These are phyloP conservation scores for Symbiodinium pilosum DNA, from an alignment of 73 alveolate genomes.

Conservation along the genomic window DNA sequence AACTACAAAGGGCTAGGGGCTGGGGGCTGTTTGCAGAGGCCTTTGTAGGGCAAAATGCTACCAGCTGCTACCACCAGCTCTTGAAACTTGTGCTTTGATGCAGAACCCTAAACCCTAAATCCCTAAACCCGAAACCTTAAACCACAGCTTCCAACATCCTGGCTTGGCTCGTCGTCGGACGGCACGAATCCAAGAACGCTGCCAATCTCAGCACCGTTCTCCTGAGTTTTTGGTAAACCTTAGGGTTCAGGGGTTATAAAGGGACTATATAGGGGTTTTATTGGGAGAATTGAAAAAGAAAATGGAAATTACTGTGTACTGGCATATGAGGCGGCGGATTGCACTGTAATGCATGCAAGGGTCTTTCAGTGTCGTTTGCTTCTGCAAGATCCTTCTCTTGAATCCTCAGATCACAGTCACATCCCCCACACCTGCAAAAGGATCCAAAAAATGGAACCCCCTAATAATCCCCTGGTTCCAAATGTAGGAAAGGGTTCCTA, in stretches of 20 bases:
- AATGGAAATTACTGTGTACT: too few species aligned
- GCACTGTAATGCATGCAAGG: not conserved
- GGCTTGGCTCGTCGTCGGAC: not conserved
- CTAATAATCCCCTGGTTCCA: too few species aligned
- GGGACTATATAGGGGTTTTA: too few species aligned
- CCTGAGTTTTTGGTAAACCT: not conserved
- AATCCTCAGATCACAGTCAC: conserved; percentile 12
- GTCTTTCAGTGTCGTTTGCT: conserved; percentile 34
- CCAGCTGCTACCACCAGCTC: not conserved
- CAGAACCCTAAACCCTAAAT: not conserved
- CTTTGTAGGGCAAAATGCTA: not conserved
- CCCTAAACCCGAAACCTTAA: too few species aligned
- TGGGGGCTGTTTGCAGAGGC: not conserved
- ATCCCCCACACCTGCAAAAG: not conserved
- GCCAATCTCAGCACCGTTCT: conserved; percentile 91
- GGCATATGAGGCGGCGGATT: too few species aligned
- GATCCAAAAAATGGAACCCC: not conserved
- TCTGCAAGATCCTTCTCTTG: conserved; percentile 55
- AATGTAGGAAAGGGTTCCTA: too few species aligned
- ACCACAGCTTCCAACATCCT: not conserved
- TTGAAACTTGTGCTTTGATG: too few species aligned
- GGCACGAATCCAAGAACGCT: conserved; percentile 81
- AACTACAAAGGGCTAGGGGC: not conserved
- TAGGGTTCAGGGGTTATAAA: too few species aligned
- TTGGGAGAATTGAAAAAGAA: too few species aligned